phyloP scores from a whole-genome alignment of 2,329 filamentous ascomycete species.

The Clathrospora elynae region DNA sequence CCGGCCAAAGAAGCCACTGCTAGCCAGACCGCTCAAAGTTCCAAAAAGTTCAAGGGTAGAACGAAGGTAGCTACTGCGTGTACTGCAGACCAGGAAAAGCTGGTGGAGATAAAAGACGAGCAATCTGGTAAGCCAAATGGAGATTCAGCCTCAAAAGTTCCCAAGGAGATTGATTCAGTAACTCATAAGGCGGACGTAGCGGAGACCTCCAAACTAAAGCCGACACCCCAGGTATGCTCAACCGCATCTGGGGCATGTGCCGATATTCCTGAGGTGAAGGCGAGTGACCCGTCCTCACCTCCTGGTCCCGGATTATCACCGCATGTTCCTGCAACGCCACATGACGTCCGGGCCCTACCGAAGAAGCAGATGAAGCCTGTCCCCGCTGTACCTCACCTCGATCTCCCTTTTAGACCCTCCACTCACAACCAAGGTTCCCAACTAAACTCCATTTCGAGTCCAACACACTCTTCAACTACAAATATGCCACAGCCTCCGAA shows the following conservation, averaged over 20 bases:
- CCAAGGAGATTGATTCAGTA: conserved; percentile 16
- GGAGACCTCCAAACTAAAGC: conserved; percentile 2
- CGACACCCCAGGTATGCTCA: conserved; percentile 1
- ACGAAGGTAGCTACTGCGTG: not conserved
- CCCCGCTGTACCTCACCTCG: conserved; percentile 1
- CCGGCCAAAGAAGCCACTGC: not conserved
- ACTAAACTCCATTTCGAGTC: not conserved
- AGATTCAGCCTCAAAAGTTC: conserved; percentile 11
- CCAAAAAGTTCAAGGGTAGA: conserved; percentile 8
- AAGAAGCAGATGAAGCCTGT: conserved; percentile 8
- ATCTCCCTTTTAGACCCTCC: conserved; percentile 2
- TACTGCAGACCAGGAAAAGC: not conserved
- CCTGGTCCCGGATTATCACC: too few relatives aligned
- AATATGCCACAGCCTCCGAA: not conserved
- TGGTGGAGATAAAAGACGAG: not conserved
- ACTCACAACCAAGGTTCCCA: conserved; percentile 4
- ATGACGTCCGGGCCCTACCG: not conserved
- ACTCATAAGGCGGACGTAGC: conserved; percentile 21
- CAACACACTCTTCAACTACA: not conserved
- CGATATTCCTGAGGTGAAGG: conserved; percentile 13
- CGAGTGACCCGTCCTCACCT: not conserved
- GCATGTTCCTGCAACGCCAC: not conserved
- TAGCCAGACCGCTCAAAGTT: not conserved
- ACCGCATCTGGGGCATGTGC: conserved; percentile 7
- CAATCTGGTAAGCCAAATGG: conserved; percentile 15